These are phyloP conservation scores for Rubus idaeus DNA, from an alignment of 306 rosid species.

Conservation along the genomic window DNA sequence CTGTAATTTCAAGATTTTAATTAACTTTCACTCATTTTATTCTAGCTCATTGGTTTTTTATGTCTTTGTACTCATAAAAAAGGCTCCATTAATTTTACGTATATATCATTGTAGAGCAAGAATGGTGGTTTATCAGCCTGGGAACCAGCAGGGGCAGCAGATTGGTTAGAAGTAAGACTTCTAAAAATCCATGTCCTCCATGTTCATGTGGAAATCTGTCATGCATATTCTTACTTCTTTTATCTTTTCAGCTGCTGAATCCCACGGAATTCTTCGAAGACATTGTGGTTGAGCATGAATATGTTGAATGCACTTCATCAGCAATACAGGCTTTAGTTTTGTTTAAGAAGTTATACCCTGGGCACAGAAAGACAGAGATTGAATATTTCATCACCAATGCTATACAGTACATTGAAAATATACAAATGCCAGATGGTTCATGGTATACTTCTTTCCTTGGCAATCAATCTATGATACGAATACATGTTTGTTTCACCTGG, in stretches of 20 bases:
- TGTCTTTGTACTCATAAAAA: neutral
- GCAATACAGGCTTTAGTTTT: constrained; percentile 7
- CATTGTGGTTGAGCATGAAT: constrained; percentile 19
- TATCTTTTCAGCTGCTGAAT: neutral
- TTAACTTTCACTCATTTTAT: neutral
- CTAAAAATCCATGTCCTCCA: neutral
- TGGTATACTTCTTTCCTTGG: constrained; percentile 1
- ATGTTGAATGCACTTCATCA: constrained; percentile 16
- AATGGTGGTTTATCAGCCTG: constrained; percentile 69
- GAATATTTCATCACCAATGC: neutral
- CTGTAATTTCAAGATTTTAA: no score
- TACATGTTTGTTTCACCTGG: neutral
- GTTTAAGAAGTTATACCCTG: constrained; percentile 10
- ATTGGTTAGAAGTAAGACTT: constrained; percentile 65
- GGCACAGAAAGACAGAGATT: constrained; percentile 14
- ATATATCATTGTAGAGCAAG: constrained; percentile 51
- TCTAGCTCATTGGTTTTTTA: neutral
- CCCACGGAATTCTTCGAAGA: constrained; percentile 13
- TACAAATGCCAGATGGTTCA: constrained; percentile 18
- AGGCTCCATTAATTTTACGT: neutral
- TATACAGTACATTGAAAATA: neutral
- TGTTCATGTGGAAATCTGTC: neutral
- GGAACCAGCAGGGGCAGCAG: constrained; percentile 61
- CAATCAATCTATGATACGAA: neutral
- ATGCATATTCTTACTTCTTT: neutral